Conservation (phyloP, 495 filamentous ascomycete genomes). For the Xylaria bambusicola region DNA sequence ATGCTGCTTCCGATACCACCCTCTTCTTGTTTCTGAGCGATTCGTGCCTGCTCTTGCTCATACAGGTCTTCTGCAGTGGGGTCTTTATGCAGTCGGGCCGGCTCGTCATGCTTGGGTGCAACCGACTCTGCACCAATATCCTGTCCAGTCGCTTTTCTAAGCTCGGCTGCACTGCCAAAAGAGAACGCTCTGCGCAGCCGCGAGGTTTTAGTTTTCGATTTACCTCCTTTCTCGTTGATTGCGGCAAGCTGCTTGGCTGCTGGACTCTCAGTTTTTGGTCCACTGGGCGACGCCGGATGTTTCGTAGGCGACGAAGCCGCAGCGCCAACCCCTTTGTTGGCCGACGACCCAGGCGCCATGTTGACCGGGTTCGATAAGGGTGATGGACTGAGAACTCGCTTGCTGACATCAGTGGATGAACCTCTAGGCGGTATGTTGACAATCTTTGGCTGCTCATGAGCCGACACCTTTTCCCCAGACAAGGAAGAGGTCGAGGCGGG, state of each 20-base stretch:
- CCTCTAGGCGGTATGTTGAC: slow-evolving; percentile 68
- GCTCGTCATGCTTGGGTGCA: slow-evolving; percentile 55
- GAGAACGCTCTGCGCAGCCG: slow-evolving; percentile 91
- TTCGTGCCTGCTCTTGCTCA: slow-evolving; percentile 79
- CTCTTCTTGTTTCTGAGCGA: slow-evolving; percentile 87
- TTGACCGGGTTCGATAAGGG: slow-evolving; percentile 83
- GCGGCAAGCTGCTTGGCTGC: slow-evolving; percentile 80
- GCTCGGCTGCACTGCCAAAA: slow-evolving; percentile 93
- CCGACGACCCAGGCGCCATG: slow-evolving; percentile 50
- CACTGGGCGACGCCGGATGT: slow-evolving; percentile 30
- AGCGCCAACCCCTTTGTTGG: slow-evolving; percentile 37
- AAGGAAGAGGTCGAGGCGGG: slow-evolving; percentile 47
- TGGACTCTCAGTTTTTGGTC: slow-evolving; percentile 54
- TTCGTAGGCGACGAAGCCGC: slow-evolving; percentile 39
- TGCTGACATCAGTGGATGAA: slow-evolving; percentile 69
- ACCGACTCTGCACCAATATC: slow-evolving; percentile 57
- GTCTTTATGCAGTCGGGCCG: slow-evolving; percentile 70
- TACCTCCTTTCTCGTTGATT: slow-evolving; percentile 71
- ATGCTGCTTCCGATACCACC: slow-evolving; percentile 90
- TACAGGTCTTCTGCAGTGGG: slow-evolving; percentile 68
- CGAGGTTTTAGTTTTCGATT: slow-evolving; percentile 78
- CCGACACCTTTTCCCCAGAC: slow-evolving; percentile 39
- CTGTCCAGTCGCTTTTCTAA: slow-evolving; percentile 66
- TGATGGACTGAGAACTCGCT: slow-evolving; percentile 75
- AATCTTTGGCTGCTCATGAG: slow-evolving; percentile 57